Conservation (phyloP, 208 protist species). For the Leishmania lainsoni region DNA sequence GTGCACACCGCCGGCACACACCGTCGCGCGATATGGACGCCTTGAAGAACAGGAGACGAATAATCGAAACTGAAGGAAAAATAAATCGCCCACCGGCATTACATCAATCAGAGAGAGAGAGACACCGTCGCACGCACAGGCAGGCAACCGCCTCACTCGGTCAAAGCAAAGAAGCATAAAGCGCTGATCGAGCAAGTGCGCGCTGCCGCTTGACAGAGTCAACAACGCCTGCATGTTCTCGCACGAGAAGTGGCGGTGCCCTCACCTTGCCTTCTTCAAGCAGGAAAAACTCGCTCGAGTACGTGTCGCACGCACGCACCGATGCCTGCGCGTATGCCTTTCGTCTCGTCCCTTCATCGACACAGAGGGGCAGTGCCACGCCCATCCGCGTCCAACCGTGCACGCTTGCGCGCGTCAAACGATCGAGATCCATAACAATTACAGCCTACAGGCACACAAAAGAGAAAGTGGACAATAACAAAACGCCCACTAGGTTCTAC, state of each 20-base stretch:
- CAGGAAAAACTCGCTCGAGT: neutral
- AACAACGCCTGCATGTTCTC: neutral
- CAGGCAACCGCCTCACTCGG: neutral
- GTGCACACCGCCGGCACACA: neutral
- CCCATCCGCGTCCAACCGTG: neutral
- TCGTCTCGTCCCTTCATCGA: neutral
- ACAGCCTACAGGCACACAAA: neutral
- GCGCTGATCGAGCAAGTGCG: neutral
- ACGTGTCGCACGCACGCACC: neutral
- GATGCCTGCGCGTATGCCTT: neutral
- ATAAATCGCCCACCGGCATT: neutral
- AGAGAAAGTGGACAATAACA: neutral
- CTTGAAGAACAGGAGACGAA: slow-evolving; percentile 9
- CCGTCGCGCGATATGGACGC: neutral
- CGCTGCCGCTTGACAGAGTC: neutral
- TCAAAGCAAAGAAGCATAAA: slow-evolving; percentile 5
- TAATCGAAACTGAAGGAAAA: neutral
- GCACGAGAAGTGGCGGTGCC: neutral
- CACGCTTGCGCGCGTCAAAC: neutral
- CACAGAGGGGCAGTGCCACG: no score
- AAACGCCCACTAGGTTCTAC: neutral
- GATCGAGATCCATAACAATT: no score
- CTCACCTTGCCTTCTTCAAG: neutral
- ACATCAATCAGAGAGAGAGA: slow-evolving; percentile 1
- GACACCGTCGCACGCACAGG: neutral